phyloP scores from a whole-genome alignment of 176 grass and related monocot species.

The Leersia perrieri region DNA sequence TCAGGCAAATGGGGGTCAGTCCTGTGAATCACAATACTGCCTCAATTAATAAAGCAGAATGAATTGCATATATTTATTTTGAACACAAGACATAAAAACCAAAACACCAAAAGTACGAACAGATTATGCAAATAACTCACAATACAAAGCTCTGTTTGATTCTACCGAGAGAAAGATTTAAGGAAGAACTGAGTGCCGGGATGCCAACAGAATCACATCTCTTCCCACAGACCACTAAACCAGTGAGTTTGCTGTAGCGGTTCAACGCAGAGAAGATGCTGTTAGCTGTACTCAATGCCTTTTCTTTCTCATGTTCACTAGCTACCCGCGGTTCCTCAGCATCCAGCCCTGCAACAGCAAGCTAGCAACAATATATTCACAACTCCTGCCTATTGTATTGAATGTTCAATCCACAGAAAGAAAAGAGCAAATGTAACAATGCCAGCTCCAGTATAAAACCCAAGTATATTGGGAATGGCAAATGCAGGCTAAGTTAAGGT shows the following conservation, averaged over 20 bases:
- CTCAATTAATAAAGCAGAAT: slow-evolving; percentile 27
- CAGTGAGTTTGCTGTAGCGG: slow-evolving; percentile 72
- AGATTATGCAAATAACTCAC: slow-evolving; percentile 75
- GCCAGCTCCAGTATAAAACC: not conserved
- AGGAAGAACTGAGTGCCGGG: slow-evolving; percentile 67
- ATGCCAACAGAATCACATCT: slow-evolving; percentile 62
- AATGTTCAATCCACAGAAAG: not conserved
- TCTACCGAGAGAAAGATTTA: slow-evolving; percentile 92
- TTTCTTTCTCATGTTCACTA: slow-evolving; percentile 65
- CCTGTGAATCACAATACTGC: slow-evolving; percentile 50
- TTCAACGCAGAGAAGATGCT: slow-evolving; percentile 67
- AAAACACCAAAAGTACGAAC: slow-evolving; percentile 11
- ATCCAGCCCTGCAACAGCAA: slow-evolving; percentile 78
- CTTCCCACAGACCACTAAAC: slow-evolving; percentile 67
- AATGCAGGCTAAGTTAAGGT: not conserved
- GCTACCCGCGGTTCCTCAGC: slow-evolving; percentile 55
- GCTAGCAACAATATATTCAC: slow-evolving; percentile 78
- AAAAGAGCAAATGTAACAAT: not conserved
- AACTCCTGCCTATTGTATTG: slow-evolving; percentile 32
- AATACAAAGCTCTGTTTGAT: slow-evolving; percentile 98
- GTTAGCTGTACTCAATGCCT: slow-evolving; percentile 50
- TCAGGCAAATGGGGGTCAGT: slow-evolving; percentile 69
- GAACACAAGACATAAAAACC: not conserved
- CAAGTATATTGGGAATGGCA: not conserved
- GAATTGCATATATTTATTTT: not conserved